phyloP scores from a whole-genome alignment of 805 yeast genomes.

The Candida easanensis region DNA sequence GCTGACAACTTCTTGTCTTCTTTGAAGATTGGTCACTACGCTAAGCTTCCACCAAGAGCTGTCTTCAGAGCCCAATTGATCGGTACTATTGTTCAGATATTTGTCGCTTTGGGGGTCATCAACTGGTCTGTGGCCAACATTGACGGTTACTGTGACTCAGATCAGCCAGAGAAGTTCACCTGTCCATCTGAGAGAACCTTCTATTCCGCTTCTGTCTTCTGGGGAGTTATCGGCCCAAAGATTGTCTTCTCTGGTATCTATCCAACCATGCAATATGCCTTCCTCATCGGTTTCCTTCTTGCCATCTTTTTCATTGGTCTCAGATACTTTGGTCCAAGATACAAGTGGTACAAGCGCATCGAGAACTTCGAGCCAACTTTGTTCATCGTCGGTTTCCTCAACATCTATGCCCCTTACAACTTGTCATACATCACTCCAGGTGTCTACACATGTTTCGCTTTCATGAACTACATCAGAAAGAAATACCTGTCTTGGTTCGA shows the following conservation, averaged over 20 bases:
- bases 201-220: slow-evolving; percentile 40
- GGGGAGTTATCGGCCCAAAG: slow-evolving; percentile 56
- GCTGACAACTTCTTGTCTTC: slow-evolving; percentile 60
- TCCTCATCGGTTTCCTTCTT: slow-evolving; percentile 49
- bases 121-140: slow-evolving; percentile 35
- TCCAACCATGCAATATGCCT: slow-evolving; percentile 62
- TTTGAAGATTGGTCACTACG: slow-evolving; percentile 42
- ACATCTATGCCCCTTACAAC: slow-evolving; percentile 49
- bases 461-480: slow-evolving; percentile 42
- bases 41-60: slow-evolving; percentile 57
- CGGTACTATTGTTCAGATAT: slow-evolving; percentile 30
- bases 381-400: slow-evolving; percentile 48
- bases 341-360: slow-evolving; percentile 10
- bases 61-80: slow-evolving; percentile 46
- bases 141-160: slow-evolving; percentile 33
- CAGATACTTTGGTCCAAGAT: slow-evolving; percentile 24
- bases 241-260: slow-evolving; percentile 56
- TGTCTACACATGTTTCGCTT: slow-evolving; percentile 33
- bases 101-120: slow-evolving; percentile 32
- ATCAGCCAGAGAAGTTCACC: slow-evolving; percentile 38
- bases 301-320: slow-evolving; percentile 31
- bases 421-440: slow-evolving; percentile 34
- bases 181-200: slow-evolving; percentile 40
- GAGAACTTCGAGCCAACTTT: slow-evolving; percentile 44
- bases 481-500: slow-evolving; percentile 52